These are phyloP conservation scores for Ramaria rubella DNA, from an alignment of 768 basidiomycete genomes.

Conservation along the genomic window DNA sequence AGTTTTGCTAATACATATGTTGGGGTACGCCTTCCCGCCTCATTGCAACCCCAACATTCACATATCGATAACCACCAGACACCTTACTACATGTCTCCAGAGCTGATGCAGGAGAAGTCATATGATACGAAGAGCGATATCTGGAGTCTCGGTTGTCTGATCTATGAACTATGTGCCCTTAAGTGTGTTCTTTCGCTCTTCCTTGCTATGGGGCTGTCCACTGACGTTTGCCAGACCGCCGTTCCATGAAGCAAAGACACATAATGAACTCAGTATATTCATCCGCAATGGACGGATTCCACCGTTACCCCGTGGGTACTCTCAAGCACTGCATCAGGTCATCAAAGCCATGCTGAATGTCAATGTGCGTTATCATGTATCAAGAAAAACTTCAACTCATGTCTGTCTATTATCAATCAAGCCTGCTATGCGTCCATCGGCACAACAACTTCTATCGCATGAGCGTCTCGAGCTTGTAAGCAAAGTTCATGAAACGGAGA, in stretches of 20 bases:
- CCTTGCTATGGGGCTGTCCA: background rate
- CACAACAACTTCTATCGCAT: slow-evolving; percentile 71
- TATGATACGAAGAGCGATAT: slow-evolving; percentile 99
- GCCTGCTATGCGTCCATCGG: slow-evolving; percentile 85
- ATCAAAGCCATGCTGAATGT: slow-evolving; percentile 86
- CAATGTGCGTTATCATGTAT: slow-evolving; percentile 47
- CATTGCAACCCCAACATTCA: background rate
- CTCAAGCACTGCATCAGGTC: slow-evolving; percentile 58
- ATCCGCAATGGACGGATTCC: slow-evolving; percentile 90
- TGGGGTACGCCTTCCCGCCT: slow-evolving; percentile 51
- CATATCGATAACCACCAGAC: no score
- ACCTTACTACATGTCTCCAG: slow-evolving; percentile 99
- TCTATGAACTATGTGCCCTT: slow-evolving; percentile 92
- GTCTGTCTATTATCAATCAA: slow-evolving; percentile 23
- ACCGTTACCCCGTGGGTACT: slow-evolving; percentile 79
- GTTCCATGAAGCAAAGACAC: slow-evolving; percentile 89
- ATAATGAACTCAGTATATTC: slow-evolving; percentile 73
- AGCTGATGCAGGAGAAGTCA: slow-evolving; percentile 93
- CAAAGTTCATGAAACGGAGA: slow-evolving; percentile 72
- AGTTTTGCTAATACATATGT: slow-evolving; percentile 96
- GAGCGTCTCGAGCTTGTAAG: slow-evolving; percentile 66
- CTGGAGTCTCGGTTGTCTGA: slow-evolving; percentile 95
- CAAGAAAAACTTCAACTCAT: background rate
- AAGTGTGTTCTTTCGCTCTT: slow-evolving; percentile 37
- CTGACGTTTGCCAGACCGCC: slow-evolving; percentile 45